Base-by-base conservation (phyloP, 768 basidiomycete genomes). In the Mycena kentingensis region DNA sequence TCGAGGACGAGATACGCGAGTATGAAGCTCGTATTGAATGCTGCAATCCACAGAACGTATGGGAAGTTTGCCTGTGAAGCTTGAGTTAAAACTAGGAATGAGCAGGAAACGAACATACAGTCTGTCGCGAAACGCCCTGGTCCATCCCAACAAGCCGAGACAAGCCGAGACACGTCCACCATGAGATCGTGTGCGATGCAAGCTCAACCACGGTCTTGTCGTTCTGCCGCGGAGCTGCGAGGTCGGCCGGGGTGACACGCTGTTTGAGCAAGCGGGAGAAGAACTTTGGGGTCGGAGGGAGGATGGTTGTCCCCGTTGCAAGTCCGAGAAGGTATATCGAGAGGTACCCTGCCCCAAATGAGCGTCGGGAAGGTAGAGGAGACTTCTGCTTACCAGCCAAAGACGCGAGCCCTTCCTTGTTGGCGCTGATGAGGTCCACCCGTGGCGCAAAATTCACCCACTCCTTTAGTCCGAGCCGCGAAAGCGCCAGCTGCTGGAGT, bases 351-450 rank as follows among this genome's bases (percentile, higher is more conserved):
- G 58, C 13, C 32, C 8, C 53, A 50, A 5, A 13, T 35, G 19
- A 12, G 49, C 15, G 24, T 11, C 37, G 12, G 57, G 7, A 27
- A 18, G 29, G 7, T 19, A 28, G n/a, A 21, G 15, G 22, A 52
- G 19, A 24, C 4, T 13, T 18, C 21, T 4, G 46, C 70, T 51
- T 49, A 87, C 90, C 92, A 49, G 81, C 68, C 18, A 96, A 75
- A 1, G 90, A 93, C 27, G 88, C 76, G 19, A 99, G 64, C 0
- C 97, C 97, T 67, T 99, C 97, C 64, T 97, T 97, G 74, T 99
- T 98, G 18, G 83, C 79, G 28, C 81, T 84, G 28, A 98, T 58
- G 3, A 95, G 41, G 28, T 77, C 76, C 10, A 69, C 73, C 7
- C 96, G 82, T 3, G 84, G 80, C 0, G 83, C 80, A 1, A 80